phyloP scores from a whole-genome alignment of 2,329 filamentous ascomycete genomes.

The Fusarium goolgardi region DNA sequence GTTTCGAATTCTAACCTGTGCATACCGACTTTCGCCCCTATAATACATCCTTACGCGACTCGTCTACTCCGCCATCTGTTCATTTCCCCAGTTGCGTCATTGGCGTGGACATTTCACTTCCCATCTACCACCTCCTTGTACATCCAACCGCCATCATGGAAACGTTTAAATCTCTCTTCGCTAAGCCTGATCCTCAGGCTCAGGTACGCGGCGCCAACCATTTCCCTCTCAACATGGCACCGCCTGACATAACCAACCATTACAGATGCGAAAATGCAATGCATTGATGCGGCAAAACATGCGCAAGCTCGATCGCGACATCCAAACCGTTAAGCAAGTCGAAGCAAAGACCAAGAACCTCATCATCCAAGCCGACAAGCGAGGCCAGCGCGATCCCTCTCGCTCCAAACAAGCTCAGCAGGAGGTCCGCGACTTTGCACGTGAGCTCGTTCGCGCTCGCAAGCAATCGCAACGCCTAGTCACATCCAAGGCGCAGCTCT shows the following conservation, averaged over 20 bases:
- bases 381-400: conserved; percentile 82
- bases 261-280: conserved; percentile 94
- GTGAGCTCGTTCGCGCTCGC: conserved; percentile 85
- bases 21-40: background rate
- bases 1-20: background rate
- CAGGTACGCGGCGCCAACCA: conserved; percentile 70
- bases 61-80: conserved; percentile 22
- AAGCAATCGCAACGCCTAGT: conserved; percentile 79
- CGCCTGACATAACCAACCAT: conserved; percentile 10
- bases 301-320: conserved; percentile 94
- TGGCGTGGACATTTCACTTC: conserved; percentile 23
- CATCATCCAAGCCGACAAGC: conserved; percentile 84
- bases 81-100: conserved; percentile 45
- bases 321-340: conserved; percentile 78
- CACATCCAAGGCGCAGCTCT: conserved; percentile 91
- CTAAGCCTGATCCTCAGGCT: conserved; percentile 90
- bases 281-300: conserved; percentile 87
- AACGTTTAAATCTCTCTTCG: conserved; percentile 85
- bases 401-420: conserved; percentile 81
- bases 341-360: conserved; percentile 87
- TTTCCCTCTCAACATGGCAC: background rate
- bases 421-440: conserved; percentile 89
- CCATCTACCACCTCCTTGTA: conserved; percentile 5
- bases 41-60: background rate
- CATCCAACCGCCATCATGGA: conserved; percentile 72